A percentile compares a stretch with the other conserved stretches of the same genome.
Evolutionary conservation across 371 early-diverging fungal species (phyloP).

Genomic region (Saksenaea vasiformis): DNA sequence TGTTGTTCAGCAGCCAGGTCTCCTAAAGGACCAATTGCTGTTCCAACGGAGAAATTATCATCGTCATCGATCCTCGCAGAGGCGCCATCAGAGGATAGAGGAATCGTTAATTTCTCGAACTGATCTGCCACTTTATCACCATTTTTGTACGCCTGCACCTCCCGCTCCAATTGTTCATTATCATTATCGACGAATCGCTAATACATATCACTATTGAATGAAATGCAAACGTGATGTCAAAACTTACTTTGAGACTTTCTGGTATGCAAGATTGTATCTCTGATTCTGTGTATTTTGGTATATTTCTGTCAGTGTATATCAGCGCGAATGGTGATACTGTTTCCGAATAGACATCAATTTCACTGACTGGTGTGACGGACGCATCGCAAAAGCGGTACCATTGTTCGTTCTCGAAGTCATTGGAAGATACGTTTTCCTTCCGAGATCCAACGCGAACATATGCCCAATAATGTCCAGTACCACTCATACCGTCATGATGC

Average conservation of each 20-base stretch:
- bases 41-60: constrained; percentile 26
- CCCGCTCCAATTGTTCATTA: constrained; percentile 24
- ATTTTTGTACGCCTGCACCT: constrained; percentile 17
- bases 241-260: constrained; percentile 24
- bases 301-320: constrained; percentile 27
- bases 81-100: constrained; percentile 10
- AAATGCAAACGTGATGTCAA: background rate
- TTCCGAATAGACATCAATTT: constrained; percentile 32
- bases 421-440: constrained; percentile 13
- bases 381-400: constrained; percentile 54
- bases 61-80: constrained; percentile 6
- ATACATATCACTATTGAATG: background rate
- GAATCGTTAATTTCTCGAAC: background rate
- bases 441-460: constrained; percentile 37
- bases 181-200: constrained; percentile 32
- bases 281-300: constrained; percentile 13
- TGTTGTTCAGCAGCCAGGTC: background rate
- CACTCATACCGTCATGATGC: constrained; percentile 41
- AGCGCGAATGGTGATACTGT: constrained; percentile 28
- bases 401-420: constrained; percentile 14
- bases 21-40: constrained; percentile 18
- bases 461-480: constrained; percentile 50
- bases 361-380: constrained; percentile 26
- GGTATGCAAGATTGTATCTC: constrained; percentile 22
- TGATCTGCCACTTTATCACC: background rate